These are phyloP conservation scores for Musa balbisiana DNA, from an alignment of 202 grass and related monocot species.

Conservation along the genomic window DNA sequence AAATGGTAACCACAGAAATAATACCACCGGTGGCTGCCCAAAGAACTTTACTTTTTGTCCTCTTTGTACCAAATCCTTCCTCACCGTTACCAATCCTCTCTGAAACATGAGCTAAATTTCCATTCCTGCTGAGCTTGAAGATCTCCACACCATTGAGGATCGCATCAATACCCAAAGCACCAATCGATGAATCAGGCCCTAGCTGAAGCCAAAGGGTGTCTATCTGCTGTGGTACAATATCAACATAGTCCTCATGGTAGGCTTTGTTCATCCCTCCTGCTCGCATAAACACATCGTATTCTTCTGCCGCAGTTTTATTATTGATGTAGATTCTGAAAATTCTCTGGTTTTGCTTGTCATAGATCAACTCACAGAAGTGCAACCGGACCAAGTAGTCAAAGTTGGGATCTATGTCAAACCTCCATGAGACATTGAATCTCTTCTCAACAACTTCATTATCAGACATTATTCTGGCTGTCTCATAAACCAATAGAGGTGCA, in stretches of 20 bases:
- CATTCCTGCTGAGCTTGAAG: conserved; percentile 87
- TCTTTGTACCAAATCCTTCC: conserved; percentile 24
- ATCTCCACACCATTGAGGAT: conserved; percentile 94
- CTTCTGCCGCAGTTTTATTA: conserved; percentile 80
- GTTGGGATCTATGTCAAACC: conserved; percentile 71
- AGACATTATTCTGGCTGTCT: conserved; percentile 84
- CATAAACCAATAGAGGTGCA: conserved; percentile 67
- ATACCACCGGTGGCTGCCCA: conserved; percentile 52
- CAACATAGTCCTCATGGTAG: conserved; percentile 84
- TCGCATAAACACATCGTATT: conserved; percentile 72
- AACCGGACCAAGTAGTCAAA: conserved; percentile 93
- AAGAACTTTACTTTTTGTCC: conserved; percentile 32
- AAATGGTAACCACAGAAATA: conserved; percentile 38
- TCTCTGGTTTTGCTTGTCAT: conserved; percentile 70
- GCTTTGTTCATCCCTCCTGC: conserved; percentile 75
- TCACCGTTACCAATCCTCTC: conserved; percentile 44
- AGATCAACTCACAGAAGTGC: conserved; percentile 90
- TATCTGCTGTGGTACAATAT: conserved; percentile 50
- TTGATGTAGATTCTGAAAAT: conserved; percentile 98
- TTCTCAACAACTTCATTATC: conserved; percentile 90
- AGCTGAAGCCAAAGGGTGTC: conserved; percentile 91
- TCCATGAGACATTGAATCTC: conserved; percentile 80
- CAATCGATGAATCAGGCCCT: conserved; percentile 58
- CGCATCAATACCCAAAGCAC: conserved; percentile 66
- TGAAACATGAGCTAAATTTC: conserved; percentile 52